Conservation (phyloP, 192 early-diverging fungal genomes). For the Thoreauomyces humboldtii region DNA sequence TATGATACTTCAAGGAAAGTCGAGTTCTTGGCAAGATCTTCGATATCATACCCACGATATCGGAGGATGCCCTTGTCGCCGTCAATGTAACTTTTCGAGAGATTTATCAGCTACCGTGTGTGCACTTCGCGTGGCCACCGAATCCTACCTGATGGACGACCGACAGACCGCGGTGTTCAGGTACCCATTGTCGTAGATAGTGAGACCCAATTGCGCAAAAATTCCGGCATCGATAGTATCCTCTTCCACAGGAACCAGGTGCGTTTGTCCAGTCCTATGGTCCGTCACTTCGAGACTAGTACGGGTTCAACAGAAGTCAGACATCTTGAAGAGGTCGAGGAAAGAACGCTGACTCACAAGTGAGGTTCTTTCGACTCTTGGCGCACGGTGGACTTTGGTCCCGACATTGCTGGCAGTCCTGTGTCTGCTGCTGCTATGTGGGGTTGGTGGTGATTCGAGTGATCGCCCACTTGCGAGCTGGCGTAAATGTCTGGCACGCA, state of each 20-base stretch:
- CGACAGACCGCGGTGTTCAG: conserved; percentile 61
- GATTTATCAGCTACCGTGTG: no score
- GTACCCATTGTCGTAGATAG: conserved; percentile 47
- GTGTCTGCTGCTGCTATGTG: no score
- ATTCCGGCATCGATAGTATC: conserved; percentile 40
- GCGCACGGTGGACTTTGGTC: no score
- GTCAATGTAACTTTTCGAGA: conserved; percentile 51
- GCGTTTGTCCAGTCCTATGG: conserved; percentile 63
- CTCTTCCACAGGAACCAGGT: conserved; percentile 52
- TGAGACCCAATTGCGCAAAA: conserved; percentile 31
- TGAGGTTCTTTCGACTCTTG: no score
- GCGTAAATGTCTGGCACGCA: no score
- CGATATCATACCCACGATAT: conserved; percentile 63
- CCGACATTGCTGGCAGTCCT: no score
- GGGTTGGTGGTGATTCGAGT: no score
- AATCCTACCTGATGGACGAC: conserved; percentile 55
- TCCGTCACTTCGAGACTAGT: conserved; percentile 48
- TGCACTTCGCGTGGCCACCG: no score
- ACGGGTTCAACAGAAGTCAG: no score
- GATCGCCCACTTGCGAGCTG: no score
- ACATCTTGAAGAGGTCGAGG: no score
- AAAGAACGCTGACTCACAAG: no score
- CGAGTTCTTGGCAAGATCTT: conserved; percentile 63
- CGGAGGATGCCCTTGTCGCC: conserved; percentile 64
- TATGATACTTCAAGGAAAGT: conserved; percentile 68